Base-by-base conservation (phyloP, 176 grass and related monocot genomes). In the Bonia amplexicaulis region DNA sequence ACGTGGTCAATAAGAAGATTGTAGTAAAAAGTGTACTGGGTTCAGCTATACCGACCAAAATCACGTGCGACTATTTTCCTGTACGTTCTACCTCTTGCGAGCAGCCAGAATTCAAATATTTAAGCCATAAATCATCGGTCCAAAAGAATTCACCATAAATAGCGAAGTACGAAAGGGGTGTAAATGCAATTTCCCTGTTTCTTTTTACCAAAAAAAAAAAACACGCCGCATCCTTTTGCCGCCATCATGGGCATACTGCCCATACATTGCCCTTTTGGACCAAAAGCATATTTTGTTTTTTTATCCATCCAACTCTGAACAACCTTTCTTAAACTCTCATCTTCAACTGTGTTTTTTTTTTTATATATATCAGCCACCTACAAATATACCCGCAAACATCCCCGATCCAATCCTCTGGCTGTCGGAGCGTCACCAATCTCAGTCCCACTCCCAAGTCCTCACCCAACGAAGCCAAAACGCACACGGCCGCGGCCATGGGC, bases 261-360 rank as follows among this genome's bases (percentile, higher is more conserved):
- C 60, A 82, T 41, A 71, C 83, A 90, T 90, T 62, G 6, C 37
- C 69, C 72, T 77, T 82, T 81, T 73, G 76, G 64, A 71, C 37
- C 45, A 82, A 64, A 64, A 73, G 20, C 27, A n/a, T 37, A 71
- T 17, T 66, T 17, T 66, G 16, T 86, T 81, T 52, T 85, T 85
- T 44, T 54, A 77, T 83, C 31, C 49, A 75, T 42, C 60, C 22
- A 44, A 35, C 35, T 33, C 76, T 62, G 3, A 49, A 62, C 6
- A 33, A 65, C 74, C 26, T 41, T 74, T 68, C 37, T 66, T 55
- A 73, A 51, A 58, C 67, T 74, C 27, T 25, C 42, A n/a, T 55
- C 39, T 25, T 7, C 7, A 3, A 31, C 67, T 61, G 20, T 16
- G 20, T 16, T 45, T 55, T 29, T 31, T 33, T 33, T 33, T 33